Evolutionary conservation across 192 early-diverging fungal species (phyloP), one percentile per base, ranked within the genome.

Genomic region (Mortierella hygrophila): DNA sequence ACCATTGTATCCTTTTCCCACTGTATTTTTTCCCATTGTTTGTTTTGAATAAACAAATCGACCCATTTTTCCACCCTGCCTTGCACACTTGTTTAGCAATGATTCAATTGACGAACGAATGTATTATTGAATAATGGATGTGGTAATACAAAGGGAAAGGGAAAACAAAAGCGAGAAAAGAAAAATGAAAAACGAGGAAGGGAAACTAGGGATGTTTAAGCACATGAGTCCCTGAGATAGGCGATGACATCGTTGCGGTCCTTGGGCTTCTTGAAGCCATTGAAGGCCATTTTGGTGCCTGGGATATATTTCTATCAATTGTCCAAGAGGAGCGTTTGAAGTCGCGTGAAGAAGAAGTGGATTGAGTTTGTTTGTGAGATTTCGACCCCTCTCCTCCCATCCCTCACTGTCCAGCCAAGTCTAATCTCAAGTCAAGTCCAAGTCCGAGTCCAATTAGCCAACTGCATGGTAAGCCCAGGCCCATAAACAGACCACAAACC

Each of bases 221-320:
- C 60, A 29, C 60, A 65, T 11, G 60, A 7, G 8, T 95, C 94
- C 93, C 97, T 97, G 81, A 99, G 92, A 92, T 97, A 97, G 70
- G 97, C 93, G 88, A 98, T 96, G 72, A 98, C 92, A 89, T 98
- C 97, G 83, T 93, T 92, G 76, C 94, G 93, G 49, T 96, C 95
- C 90, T 95, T 93, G 73, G 88, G 88, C 89, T 96, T 96, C 91
- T 96, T 97, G 90, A 97, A 95, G 41, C 96, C 96, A 77, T 96
- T 96, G 89, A 99, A 99, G 75, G 97, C 97, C 98, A 99, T 99
- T 95, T 97, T 98, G 80, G 98, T 99, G 70, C 95, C 95, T 44
- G 94, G 95, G 78, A 96, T 96, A 89, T 95, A 96, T 80, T 86
- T 86, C 84, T 83, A 63, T 44, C 42, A 29, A 11, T 32, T 18